Evolutionary conservation across 164 flowering plant genomes (phyloP), one percentile per base, ranked within the genome.

Genomic region (Tetrastigma voinierianum): DNA sequence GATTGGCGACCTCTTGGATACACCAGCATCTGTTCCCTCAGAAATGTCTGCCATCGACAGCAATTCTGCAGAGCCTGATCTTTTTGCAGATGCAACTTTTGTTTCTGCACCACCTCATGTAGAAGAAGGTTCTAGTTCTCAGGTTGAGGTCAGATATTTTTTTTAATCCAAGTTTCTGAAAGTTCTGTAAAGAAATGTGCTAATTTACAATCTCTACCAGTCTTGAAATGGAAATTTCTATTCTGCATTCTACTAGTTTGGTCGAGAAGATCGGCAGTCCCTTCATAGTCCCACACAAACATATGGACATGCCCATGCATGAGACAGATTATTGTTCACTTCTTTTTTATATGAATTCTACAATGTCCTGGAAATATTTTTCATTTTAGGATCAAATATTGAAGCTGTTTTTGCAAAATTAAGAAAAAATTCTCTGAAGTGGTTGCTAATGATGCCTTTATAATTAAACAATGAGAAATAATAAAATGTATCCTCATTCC

Each of bases 61-160:
- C 66, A 76, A 75, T 59, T 52, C 85, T 24, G 17, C 85, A 40
- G 96, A 90, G 48, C 87, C 82, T 77, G 97, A 96, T 84, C 83
- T 91, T 20, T 96, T 96, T 81, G 95, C 88, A 68, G 93, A 93
- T 86, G 96, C 99, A 60, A 59, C 72, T 79, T 96, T 96, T 84
- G 93, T 93, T 17, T 91, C 98, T 70, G 98, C 98, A 48, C 48
- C 87, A 16, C 70, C 93, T 45, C 64, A 70, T 19, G 78, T 23
- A 45, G 84, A 74, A 67, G 65, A 73, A 59, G 77, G 51, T 59
- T 63, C 62, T 43, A 80, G 58, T 61, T 76, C 81, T 62, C 77
- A 70, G 62, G 51, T 77, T 58, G 80, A 84, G 87, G 96, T 94
- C 19, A 57, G 65, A 15, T 59, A 2, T 47, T 45, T 46, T 64